Evolutionary conservation across 1,139 yeast species (phyloP).

Genomic region (Lodderomyces jiufengensis): DNA sequence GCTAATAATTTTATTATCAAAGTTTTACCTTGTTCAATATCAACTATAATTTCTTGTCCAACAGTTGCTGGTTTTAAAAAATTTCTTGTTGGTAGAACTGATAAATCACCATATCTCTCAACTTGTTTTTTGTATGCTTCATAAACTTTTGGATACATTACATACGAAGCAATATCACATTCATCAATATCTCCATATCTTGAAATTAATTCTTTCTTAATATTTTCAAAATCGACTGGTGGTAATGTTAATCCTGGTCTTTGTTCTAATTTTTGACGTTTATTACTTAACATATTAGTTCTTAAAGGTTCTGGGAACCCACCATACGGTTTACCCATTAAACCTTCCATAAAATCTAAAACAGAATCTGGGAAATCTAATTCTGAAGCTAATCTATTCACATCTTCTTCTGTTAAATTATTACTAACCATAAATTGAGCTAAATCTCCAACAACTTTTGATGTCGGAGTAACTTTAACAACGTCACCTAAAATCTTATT

Average conservation of each 20-base stretch:
- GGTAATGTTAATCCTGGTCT: constrained; percentile 90
- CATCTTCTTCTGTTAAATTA: constrained; percentile 81
- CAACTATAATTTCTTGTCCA: constrained; percentile 85
- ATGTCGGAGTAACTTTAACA: constrained; percentile 97
- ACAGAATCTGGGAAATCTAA: constrained; percentile 98
- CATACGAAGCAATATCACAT: constrained; percentile 88
- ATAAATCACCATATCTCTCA: constrained; percentile 85
- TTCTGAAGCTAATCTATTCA: constrained; percentile 77
- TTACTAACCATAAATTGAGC: constrained; percentile 99
- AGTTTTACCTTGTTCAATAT: constrained; percentile 92
- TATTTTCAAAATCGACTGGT: constrained; percentile 72
- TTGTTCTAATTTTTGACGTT: constrained; percentile 81
- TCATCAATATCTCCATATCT: constrained; percentile 69
- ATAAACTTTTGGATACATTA: constrained; percentile 97
- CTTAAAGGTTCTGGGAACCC: constrained; percentile 99
- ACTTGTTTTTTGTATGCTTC: constrained; percentile 75
- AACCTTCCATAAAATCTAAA: constrained; percentile 96
- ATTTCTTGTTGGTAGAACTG: constrained; percentile 87
- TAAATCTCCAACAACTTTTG: constrained; percentile 97
- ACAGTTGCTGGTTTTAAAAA: constrained; percentile 84
- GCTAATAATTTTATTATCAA: constrained; percentile 90
- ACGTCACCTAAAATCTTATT: constrained; percentile 89
- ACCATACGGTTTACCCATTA: constrained; percentile 99
- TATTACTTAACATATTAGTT: constrained; percentile 73
- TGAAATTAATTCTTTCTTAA: constrained; percentile 67